These are phyloP conservation scores for Aspergillus sparsus DNA, from an alignment of 495 filamentous ascomycete species.

Conservation along the genomic window DNA sequence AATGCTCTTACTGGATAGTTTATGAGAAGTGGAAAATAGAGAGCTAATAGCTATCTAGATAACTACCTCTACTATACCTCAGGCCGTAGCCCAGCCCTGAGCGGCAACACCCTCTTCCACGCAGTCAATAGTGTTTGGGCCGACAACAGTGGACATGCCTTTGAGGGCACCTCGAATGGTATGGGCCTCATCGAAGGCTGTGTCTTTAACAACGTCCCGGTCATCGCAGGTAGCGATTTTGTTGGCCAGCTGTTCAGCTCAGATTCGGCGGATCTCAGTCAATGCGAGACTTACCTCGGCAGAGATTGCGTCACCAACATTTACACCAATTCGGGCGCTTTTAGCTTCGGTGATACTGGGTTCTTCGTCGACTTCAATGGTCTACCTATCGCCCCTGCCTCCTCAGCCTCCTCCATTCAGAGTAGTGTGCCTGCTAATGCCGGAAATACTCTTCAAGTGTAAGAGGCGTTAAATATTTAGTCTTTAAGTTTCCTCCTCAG, in stretches of 20 bases:
- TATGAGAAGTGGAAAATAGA: no score
- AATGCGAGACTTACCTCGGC: neutral
- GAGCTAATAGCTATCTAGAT: neutral
- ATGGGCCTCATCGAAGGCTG: neutral
- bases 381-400: constrained; percentile 5
- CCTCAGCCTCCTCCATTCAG: neutral
- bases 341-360: neutral
- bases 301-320: neutral
- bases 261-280: neutral
- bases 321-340: constrained; percentile 6
- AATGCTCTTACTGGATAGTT: no score
- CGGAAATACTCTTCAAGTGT: no score
- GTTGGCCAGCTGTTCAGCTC: neutral
- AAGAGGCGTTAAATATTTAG: no score
- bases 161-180: neutral
- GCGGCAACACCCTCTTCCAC: neutral
- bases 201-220: neutral
- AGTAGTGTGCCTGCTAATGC: no score
- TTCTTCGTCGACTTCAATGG: constrained; percentile 8
- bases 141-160: neutral
- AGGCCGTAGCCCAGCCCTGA: neutral
- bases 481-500: no score
- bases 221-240: neutral
- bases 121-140: constrained; percentile 1
- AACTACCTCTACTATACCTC: neutral